Percentiles rank a stretch among this genome's conserved stretches.
These are phyloP conservation scores for Hymenochaete sp. DNA, from an alignment of 1,284 basidiomycete species.

Conservation along the genomic window DNA sequence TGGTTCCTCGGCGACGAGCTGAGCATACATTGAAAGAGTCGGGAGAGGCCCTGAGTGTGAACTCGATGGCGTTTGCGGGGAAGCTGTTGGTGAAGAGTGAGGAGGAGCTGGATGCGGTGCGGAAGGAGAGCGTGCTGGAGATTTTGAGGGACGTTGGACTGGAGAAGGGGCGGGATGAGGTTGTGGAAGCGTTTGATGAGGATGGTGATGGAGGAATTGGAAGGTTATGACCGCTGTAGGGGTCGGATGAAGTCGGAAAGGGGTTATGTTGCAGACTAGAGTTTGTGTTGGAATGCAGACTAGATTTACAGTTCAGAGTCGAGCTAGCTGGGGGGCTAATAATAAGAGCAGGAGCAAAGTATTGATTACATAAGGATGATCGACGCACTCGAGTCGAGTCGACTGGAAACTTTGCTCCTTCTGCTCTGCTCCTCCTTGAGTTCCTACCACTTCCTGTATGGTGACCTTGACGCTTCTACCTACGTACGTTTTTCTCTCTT, in stretches of 20 bases:
- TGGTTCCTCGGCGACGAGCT: conserved; percentile 68
- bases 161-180: conserved; percentile 27
- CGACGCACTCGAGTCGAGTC: too few relatives aligned
- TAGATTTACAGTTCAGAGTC: neutral
- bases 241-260: too few relatives aligned
- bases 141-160: conserved; percentile 56
- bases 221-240: too few relatives aligned
- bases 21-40: conserved; percentile 40
- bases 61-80: conserved; percentile 82
- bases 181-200: neutral
- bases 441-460: conserved; percentile 13
- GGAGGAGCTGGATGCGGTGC: conserved; percentile 59
- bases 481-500: conserved; percentile 6
- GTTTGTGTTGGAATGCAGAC: too few relatives aligned
- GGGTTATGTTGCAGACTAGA: neutral
- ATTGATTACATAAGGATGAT: neutral
- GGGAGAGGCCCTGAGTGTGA: conserved; percentile 56
- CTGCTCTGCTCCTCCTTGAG: neutral
- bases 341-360: neutral
- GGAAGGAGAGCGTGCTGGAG: conserved; percentile 47
- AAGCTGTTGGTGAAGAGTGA: conserved; percentile 77
- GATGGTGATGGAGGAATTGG: neutral
- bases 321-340: too few relatives aligned
- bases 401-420: too few relatives aligned
- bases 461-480: conserved; percentile 10